Evolutionary conservation across 352 stramenopile genomes (phyloP), one percentile per base, ranked within the genome.

Genomic region (Phytophthora sojae): DNA sequence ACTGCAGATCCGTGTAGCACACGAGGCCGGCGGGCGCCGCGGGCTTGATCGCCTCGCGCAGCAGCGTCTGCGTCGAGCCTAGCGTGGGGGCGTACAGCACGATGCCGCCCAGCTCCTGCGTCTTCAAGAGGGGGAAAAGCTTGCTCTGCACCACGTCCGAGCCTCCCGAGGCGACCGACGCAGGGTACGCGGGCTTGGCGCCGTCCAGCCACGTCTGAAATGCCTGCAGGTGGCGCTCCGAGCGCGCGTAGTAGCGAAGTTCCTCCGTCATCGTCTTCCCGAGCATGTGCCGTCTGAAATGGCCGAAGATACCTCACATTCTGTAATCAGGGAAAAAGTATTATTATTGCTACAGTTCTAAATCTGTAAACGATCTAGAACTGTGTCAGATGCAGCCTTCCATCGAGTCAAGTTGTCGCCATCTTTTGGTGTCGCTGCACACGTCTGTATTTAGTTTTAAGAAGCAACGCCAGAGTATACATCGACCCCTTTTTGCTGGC

Each of bases 1-100:
- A 75, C 70, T 97, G 90, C 59, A 91, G 74, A n/a, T 89, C 73
- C 58, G 88, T 95, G 74, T 90, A 95, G 69, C 88, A 96, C 39
- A 96, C 56, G 7, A 96, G 74, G 15, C 88, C 86, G 17, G 88
- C 74, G 1, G 88, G 88, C 0, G 83, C 77, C 0, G 81, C 17
- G 4, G 87, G 90, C n/a, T 77, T 81, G n/a, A 95, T 64, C 61
- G 79, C 86, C 47, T 94, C 82, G 62, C 94, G 89, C 54, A 97
- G 79, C 29, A 94, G 67, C 57, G 86, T 96, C 71, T 97, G 91
- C 69, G 91, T 96, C 25, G 91, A 97, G 45, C 71, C 70, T 23
- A 96, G 62, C 57, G 80, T 76, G 25, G 86, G 80, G 67, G 77
- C 81, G 76, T 86, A 95, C 47, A 97, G 85, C 76, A 96, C 79